A percentile compares a stretch with the other conserved stretches of the same genome.
phyloP scores from a whole-genome alignment of 1,139 yeast species.

The Blastobotrys ciferrii region DNA sequence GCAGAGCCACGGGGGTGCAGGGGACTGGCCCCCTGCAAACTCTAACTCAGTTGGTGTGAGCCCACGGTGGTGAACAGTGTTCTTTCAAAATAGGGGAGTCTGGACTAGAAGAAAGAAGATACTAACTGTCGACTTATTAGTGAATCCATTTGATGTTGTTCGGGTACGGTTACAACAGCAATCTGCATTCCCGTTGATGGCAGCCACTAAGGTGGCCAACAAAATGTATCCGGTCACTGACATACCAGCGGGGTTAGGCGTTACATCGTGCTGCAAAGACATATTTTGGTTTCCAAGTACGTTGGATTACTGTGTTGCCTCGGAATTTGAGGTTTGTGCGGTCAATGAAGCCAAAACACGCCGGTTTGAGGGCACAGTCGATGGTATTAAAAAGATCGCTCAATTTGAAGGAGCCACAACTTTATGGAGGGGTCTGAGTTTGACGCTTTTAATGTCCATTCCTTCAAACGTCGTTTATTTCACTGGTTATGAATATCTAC shows the following conservation, averaged over 20 bases:
- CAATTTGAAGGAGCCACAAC: constrained; percentile 71
- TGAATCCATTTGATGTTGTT: constrained; percentile 94
- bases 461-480: constrained; percentile 94
- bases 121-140: no score
- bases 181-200: constrained; percentile 39
- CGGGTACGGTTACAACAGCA: constrained; percentile 90
- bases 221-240: constrained; percentile 26
- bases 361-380: constrained; percentile 57
- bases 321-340: constrained; percentile 38
- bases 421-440: constrained; percentile 84
- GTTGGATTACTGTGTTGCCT: constrained; percentile 41
- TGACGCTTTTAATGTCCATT: constrained; percentile 82
- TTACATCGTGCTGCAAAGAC: constrained; percentile 42
- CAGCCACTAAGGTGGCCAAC: constrained; percentile 21
- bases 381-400: constrained; percentile 66
- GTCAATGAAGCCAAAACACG: constrained; percentile 36
- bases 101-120: no score
- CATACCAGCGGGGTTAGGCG: constrained; percentile 34
- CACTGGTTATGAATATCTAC: constrained; percentile 83
- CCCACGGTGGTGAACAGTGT: no score
- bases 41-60: no score
- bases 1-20: no score
- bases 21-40: no score
- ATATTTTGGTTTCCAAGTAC: constrained; percentile 42
- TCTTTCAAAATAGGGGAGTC: not conserved